Evolutionary conservation across 257 asterid species (phyloP).

Genomic region (Solanum tarapatanum): DNA sequence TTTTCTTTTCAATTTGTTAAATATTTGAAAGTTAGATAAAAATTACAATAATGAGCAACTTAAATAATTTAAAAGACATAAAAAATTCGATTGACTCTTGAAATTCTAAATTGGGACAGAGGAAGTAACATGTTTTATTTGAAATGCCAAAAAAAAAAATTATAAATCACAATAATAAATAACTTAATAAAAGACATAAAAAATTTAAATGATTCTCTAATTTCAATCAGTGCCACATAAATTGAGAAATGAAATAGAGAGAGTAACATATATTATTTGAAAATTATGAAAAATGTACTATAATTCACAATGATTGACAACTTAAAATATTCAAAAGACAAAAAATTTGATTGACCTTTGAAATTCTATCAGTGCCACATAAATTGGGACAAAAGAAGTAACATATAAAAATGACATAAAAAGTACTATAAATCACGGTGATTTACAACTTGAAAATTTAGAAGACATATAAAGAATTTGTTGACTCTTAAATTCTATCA

Average conservation of each 20-base stretch:
- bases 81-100: neutral
- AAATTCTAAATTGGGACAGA: neutral
- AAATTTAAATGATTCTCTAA: neutral
- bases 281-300: neutral
- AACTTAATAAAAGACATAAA: neutral
- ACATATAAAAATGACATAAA: neutral
- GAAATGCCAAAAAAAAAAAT: neutral
- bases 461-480: neutral
- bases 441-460: no score
- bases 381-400: no score
- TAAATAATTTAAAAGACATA: neutral
- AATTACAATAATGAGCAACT: neutral
- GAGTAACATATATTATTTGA: neutral
- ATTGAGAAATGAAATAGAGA: neutral
- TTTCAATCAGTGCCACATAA: neutral
- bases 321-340: neutral
- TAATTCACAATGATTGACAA: neutral
- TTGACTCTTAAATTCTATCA: neutral
- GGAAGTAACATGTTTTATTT: neutral
- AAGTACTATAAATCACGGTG: neutral
- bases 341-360: neutral
- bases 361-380: neutral
- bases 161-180: neutral
- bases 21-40: neutral
- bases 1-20: neutral